phyloP scores from a whole-genome alignment of 2,329 filamentous ascomycete species.

The Penicillium brasilianum region DNA sequence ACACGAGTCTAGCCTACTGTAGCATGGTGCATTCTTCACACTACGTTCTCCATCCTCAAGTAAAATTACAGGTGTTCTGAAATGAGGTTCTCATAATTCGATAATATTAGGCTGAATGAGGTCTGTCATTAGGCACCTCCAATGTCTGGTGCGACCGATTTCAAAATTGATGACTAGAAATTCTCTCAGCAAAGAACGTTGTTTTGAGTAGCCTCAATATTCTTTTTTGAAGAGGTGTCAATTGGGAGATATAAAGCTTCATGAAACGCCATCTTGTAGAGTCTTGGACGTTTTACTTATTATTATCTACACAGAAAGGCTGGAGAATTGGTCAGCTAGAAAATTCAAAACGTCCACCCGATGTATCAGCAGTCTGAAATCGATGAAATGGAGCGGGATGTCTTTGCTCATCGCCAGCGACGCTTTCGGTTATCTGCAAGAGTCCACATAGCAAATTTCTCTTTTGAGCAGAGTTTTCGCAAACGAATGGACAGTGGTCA shows the following conservation, averaged over 20 bases:
- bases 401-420: not conserved
- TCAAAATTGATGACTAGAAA: not conserved
- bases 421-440: not conserved
- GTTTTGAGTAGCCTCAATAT: not conserved
- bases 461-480: not conserved
- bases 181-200: not conserved
- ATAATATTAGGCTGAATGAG: too few relatives aligned
- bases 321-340: not conserved
- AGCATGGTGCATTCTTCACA: too few relatives aligned
- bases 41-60: too few relatives aligned
- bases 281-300: not conserved
- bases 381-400: not conserved
- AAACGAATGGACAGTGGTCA: not conserved
- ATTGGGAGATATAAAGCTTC: not conserved
- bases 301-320: not conserved
- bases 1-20: too few relatives aligned
- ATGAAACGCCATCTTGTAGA: not conserved
- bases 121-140: too few relatives aligned
- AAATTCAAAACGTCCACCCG: not conserved
- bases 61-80: too few relatives aligned
- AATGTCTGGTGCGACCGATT: too few relatives aligned
- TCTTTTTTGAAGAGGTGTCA: not conserved
- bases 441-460: not conserved
- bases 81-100: too few relatives aligned
- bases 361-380: constrained; percentile 2